phyloP scores from a whole-genome alignment of 805 yeast genomes.

The Diddensiella santjacobensis region DNA sequence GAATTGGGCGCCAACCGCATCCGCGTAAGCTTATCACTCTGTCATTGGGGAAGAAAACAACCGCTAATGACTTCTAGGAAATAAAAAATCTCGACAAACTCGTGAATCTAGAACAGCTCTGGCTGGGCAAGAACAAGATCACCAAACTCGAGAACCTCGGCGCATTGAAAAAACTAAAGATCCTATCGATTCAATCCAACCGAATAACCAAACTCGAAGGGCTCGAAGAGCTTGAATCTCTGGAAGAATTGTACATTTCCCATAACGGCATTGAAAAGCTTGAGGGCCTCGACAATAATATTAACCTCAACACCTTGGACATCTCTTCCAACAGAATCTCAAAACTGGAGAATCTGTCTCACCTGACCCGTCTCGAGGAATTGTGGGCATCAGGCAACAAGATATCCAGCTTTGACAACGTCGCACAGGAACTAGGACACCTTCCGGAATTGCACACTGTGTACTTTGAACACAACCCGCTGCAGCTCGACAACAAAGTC shows the following conservation, averaged over 20 bases:
- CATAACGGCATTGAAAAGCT: slow-evolving; percentile 74
- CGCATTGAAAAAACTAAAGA: slow-evolving; percentile 56
- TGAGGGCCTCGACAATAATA: slow-evolving; percentile 72
- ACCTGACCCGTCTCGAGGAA: slow-evolving; percentile 73
- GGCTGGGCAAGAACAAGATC: slow-evolving; percentile 91
- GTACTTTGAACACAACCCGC: slow-evolving; percentile 89
- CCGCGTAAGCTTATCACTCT: slow-evolving; percentile 39
- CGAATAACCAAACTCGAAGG: slow-evolving; percentile 76
- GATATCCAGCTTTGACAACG: slow-evolving; percentile 62
- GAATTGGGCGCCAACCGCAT: slow-evolving; percentile 91
- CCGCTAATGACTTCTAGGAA: slow-evolving; percentile 14
- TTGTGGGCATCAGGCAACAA: slow-evolving; percentile 87
- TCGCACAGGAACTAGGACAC: slow-evolving; percentile 60
- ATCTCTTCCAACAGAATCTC: slow-evolving; percentile 70
- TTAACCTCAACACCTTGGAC: slow-evolving; percentile 68
- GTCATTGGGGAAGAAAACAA: no score
- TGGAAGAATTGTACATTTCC: slow-evolving; percentile 85
- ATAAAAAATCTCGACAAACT: slow-evolving; percentile 54
- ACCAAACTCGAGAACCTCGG: slow-evolving; percentile 57
- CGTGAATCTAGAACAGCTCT: slow-evolving; percentile 62
- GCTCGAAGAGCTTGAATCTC: slow-evolving; percentile 60
- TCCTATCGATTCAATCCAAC: slow-evolving; percentile 87
- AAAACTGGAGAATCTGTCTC: slow-evolving; percentile 59
- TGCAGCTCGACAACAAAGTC: slow-evolving; percentile 68
- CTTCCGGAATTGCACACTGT: slow-evolving; percentile 75